Evolutionary conservation across 306 rosid species (phyloP).

Genomic region (Citrullus amarus): DNA sequence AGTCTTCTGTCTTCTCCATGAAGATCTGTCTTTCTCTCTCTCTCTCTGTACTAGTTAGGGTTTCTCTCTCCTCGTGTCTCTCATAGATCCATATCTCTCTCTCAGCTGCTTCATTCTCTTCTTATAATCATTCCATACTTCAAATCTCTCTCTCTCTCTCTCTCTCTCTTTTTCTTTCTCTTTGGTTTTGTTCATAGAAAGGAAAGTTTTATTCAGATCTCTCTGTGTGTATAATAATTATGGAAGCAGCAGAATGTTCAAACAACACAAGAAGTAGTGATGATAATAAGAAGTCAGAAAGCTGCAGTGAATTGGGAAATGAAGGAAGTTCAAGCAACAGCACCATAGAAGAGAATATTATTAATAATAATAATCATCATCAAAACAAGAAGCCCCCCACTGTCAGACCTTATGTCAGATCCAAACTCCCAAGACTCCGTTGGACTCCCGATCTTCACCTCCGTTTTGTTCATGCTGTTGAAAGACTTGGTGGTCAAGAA

Average conservation of each 20-base stretch:
- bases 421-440: conserved; percentile 77
- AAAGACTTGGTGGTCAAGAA: conserved; percentile 93
- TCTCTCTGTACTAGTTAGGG: not conserved
- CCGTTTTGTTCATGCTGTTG: conserved; percentile 79
- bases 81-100: not conserved
- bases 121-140: not conserved
- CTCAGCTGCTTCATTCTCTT: not conserved
- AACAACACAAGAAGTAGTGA: not conserved
- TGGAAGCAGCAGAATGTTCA: conserved; percentile 10
- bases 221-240: not conserved
- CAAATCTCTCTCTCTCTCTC: not conserved
- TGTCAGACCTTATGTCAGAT: conserved; percentile 88
- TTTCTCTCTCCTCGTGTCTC: not conserved
- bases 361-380: not conserved
- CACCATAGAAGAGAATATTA: conserved; percentile 57
- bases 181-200: not conserved
- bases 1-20: conserved; percentile 14
- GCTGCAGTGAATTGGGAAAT: not conserved
- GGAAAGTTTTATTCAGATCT: not conserved
- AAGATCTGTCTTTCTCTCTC: not conserved
- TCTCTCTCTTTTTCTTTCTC: too few species aligned
- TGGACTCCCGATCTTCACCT: conserved; percentile 94
- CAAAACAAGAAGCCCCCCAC: conserved; percentile 29
- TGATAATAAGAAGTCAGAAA: not conserved
- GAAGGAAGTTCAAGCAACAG: conserved; percentile 69